Base-by-base conservation (phyloP, 2,329 filamentous ascomycete species). In the Diaporthe sp. region DNA sequence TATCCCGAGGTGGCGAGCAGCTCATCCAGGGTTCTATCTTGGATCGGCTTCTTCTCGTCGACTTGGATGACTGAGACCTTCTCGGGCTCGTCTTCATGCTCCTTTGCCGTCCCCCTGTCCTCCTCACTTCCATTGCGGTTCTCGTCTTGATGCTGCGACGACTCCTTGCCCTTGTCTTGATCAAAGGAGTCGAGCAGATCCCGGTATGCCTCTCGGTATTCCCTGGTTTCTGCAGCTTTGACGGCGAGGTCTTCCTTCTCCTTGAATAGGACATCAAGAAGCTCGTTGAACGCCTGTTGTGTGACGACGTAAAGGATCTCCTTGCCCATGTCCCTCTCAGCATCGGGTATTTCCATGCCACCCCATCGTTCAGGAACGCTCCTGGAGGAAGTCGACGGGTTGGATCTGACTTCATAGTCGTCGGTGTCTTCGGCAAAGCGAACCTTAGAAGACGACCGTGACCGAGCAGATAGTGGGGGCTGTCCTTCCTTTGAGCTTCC, bases 221-320 rank as follows among this genome's bases (percentile, higher is more conserved):
- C 85, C 77, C 90, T 90, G 0, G 93, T 94, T 67, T 89, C 87
- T 12, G 90, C 89, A 15, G 92, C 92, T 73, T 91, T 89, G 76
- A 97, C 85, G 1, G 95, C 92, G 25, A 94, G 83, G 77, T 96
- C 92, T 83, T 98, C 96, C 78, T 93, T 93, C 6, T 90, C 88
- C 79, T 93, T 93, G 86, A 99, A 99, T 0, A 99, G 88, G 1
- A 92, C 90, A 81, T 98, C 95, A 0, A 99, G 90, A 2, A 98
- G 87, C 84, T 98, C 95, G 80, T 98, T 98, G 85, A 98, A 95
- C 0, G 95, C 94, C 83, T 98, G 94, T 83, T 98, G 95, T 0
- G 95, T 95, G 44, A 97, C 92, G 82, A 98, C 94, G 81, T 98
- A 98, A 1, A 98, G 86, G 5, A 98, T 94, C 81, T 98, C 95